These are phyloP conservation scores for Phenoliferia sp. DNA, from an alignment of 1,284 basidiomycete species.

Conservation along the genomic window DNA sequence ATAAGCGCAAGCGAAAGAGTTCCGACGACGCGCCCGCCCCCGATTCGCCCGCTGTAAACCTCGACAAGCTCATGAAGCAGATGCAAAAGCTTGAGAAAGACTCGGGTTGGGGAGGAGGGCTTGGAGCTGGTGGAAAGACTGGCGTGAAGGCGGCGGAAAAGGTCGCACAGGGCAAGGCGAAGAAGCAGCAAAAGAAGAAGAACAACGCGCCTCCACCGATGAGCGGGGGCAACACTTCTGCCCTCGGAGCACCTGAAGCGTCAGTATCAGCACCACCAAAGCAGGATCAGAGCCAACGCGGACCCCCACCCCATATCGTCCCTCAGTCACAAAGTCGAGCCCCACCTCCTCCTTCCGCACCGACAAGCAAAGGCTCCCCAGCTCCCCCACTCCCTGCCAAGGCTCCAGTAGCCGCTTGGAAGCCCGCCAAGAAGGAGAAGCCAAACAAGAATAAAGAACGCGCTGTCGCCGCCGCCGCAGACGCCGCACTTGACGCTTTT, in stretches of 20 bases:
- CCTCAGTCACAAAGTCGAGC: background rate
- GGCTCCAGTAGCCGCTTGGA: background rate
- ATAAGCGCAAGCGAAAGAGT: constrained; percentile 19
- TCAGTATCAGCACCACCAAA: background rate
- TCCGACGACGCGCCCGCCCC: constrained; percentile 7
- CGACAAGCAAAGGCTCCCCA: background rate
- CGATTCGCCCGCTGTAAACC: constrained; percentile 48
- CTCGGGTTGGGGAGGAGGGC: constrained; percentile 20
- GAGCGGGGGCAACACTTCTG: background rate
- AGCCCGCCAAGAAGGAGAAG: constrained; percentile 10
- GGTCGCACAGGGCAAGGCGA: constrained; percentile 31
- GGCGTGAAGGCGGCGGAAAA: constrained; percentile 31
- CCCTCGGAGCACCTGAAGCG: background rate
- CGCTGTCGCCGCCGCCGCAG: background rate
- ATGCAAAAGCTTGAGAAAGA: constrained; percentile 45
- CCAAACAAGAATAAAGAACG: constrained; percentile 2
- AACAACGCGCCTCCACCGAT: background rate
- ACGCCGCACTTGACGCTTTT: background rate
- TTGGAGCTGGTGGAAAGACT: constrained; percentile 14
- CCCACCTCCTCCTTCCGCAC: background rate
- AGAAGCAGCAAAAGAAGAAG: constrained; percentile 14
- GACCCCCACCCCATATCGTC: background rate
- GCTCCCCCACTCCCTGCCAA: background rate
- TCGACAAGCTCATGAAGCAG: constrained; percentile 70
- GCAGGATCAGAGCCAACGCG: background rate